These are phyloP conservation scores for Groenewaldozyma sp. DNA, from an alignment of 1,139 yeast species.

Conservation along the genomic window DNA sequence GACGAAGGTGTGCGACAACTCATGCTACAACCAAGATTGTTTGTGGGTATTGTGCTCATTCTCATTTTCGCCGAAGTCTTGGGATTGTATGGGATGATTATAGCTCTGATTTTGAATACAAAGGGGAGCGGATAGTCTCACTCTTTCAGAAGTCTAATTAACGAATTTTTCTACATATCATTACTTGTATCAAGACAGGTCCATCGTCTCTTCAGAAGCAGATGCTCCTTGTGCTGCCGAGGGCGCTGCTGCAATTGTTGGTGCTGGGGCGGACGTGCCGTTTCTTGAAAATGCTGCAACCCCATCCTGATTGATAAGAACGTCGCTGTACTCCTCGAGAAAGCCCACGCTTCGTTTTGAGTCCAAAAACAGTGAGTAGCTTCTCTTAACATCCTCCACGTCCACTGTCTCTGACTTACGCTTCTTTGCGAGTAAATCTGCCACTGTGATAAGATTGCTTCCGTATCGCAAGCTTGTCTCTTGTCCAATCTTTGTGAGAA, in stretches of 20 bases:
- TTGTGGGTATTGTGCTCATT: conserved; percentile 67
- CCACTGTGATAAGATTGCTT: conserved; percentile 78
- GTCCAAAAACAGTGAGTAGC: conserved; percentile 81
- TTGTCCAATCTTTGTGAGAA: conserved; percentile 83
- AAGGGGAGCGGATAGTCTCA: conserved; percentile 66
- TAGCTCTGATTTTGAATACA: conserved; percentile 83
- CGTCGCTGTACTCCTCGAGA: conserved; percentile 21
- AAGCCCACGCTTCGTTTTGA: conserved; percentile 66
- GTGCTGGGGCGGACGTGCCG: background rate
- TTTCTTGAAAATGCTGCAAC: conserved; percentile 15
- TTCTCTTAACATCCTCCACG: conserved; percentile 77
- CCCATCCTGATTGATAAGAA: conserved; percentile 21
- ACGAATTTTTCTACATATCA: background rate
- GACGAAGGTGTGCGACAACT: conserved; percentile 97
- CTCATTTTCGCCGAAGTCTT: conserved; percentile 96
- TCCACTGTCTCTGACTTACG: conserved; percentile 67
- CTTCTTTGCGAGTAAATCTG: conserved; percentile 76
- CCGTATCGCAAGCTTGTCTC: conserved; percentile 94
- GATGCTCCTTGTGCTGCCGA: too few relatives aligned
- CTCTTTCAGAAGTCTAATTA: too few relatives aligned
- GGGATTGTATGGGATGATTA: conserved; percentile 88
- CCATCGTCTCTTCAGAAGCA: conserved; percentile 13
- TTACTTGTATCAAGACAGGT: conserved; percentile 6
- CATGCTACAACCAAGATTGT: conserved; percentile 93
- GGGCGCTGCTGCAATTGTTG: background rate